Conservation (phyloP, 306 rosid genomes). For the Acacia melanoxylon region DNA sequence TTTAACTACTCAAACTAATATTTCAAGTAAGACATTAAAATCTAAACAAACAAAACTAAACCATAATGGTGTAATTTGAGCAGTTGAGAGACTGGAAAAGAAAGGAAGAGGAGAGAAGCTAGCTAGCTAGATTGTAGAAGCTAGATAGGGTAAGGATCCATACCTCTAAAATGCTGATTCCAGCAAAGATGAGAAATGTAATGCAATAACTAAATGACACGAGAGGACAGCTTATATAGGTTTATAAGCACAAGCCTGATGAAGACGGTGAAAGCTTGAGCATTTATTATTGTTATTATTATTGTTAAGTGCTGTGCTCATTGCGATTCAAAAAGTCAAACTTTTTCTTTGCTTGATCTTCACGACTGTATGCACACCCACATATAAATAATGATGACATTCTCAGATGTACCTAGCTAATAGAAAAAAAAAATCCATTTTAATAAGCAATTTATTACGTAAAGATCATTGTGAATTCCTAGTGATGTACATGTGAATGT, state of each 20-base stretch:
- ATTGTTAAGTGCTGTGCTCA: neutral
- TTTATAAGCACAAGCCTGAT: neutral
- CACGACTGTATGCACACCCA: constrained; percentile 12
- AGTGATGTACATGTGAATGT: too few relatives aligned
- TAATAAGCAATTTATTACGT: too few relatives aligned
- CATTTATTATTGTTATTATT: neutral
- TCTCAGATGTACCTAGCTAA: neutral
- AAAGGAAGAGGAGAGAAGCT: neutral
- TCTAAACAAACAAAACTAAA: neutral
- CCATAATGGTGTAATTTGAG: neutral
- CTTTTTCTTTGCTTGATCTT: neutral
- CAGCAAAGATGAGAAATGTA: neutral
- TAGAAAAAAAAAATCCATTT: too few relatives aligned
- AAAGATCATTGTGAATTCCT: too few relatives aligned
- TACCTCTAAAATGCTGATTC: neutral
- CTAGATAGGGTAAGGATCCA: neutral
- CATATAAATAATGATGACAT: neutral
- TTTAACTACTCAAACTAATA: neutral
- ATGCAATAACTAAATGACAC: neutral
- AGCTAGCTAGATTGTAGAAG: neutral
- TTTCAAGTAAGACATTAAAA: too few relatives aligned
- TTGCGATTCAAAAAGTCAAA: neutral
- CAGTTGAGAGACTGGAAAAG: neutral
- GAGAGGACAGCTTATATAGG: neutral
- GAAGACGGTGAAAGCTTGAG: constrained; percentile 11